Evolutionary conservation across 768 basidiomycete genomes (phyloP).

Genomic region (Tulasnella calospora): DNA sequence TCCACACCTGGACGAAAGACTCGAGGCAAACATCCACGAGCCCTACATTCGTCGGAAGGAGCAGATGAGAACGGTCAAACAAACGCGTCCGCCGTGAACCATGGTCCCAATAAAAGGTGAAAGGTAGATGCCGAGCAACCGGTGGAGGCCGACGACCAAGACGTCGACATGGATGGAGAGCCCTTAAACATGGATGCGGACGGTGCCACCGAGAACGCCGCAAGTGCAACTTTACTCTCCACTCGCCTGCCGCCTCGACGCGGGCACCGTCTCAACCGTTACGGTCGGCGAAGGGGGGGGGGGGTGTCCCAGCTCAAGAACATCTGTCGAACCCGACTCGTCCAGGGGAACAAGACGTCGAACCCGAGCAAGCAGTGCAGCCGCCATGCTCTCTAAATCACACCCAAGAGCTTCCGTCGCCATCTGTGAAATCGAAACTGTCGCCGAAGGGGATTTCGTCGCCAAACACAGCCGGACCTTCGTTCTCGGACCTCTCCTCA

Average conservation of each 20-base stretch:
- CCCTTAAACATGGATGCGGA: not conserved
- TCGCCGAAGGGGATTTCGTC: not conserved
- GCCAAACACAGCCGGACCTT: not conserved
- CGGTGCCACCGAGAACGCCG: not conserved
- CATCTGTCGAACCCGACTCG: not conserved
- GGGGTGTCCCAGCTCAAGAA: not conserved
- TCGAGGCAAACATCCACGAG: too few species aligned
- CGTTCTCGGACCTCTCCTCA: too few species aligned
- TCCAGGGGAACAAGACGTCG: not conserved
- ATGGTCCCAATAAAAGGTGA: not conserved
- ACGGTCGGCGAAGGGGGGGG: not conserved
- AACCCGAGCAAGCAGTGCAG: not conserved
- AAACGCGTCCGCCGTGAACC: not conserved
- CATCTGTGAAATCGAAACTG: not conserved
- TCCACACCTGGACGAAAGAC: too few species aligned
- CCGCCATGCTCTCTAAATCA: not conserved
- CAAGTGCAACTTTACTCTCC: not conserved
- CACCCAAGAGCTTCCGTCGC: not conserved
- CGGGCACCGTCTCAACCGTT: not conserved
- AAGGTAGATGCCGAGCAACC: not conserved
- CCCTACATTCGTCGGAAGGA: not conserved
- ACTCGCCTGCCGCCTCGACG: not conserved
- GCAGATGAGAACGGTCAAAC: not conserved
- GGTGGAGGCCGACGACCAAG: not conserved
- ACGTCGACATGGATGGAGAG: slow-evolving; percentile 2